Percentiles rank a stretch among this genome's conserved stretches.
Evolutionary conservation across 257 asterid genomes (phyloP).

Genomic region (Solanum gracilifrons): DNA sequence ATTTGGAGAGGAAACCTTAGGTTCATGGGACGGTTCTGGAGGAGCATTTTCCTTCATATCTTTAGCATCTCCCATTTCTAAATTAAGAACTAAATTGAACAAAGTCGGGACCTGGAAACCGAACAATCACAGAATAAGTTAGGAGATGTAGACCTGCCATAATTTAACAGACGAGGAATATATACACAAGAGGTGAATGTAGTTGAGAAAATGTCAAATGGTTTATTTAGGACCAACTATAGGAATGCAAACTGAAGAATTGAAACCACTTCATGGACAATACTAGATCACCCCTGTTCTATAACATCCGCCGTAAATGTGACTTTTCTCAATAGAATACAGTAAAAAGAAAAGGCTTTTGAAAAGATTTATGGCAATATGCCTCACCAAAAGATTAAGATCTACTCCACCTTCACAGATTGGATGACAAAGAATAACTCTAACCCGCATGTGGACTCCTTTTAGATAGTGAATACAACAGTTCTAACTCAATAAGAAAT

Average conservation of each 20-base stretch:
- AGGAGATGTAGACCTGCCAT: not conserved
- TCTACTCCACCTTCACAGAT: not conserved
- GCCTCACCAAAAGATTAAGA: not conserved
- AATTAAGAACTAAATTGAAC: slow-evolving; percentile 12
- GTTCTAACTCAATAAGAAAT: not conserved
- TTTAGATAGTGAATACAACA: not conserved
- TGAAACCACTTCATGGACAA: not conserved
- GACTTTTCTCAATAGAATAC: not conserved
- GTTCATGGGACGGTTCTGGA: slow-evolving; percentile 25
- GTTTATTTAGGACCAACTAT: not conserved
- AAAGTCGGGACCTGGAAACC: slow-evolving; percentile 15
- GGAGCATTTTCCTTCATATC: slow-evolving; percentile 20
- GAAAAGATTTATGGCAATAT: not conserved
- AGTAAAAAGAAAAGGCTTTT: not conserved
- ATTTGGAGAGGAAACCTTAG: slow-evolving; percentile 16
- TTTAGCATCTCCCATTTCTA: slow-evolving; percentile 55
- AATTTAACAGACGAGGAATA: not conserved
- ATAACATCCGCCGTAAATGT: not conserved
- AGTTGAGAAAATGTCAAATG: not conserved
- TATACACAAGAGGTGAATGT: not conserved
- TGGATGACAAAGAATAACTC: not conserved
- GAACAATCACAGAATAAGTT: not conserved
- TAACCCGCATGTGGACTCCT: not conserved
- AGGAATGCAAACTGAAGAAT: not conserved
- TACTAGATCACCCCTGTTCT: not conserved